Percentiles rank a stretch among this genome's conserved stretches.
phyloP scores from a whole-genome alignment of 177 flowering plant genomes.

The Vitis hybrid region DNA sequence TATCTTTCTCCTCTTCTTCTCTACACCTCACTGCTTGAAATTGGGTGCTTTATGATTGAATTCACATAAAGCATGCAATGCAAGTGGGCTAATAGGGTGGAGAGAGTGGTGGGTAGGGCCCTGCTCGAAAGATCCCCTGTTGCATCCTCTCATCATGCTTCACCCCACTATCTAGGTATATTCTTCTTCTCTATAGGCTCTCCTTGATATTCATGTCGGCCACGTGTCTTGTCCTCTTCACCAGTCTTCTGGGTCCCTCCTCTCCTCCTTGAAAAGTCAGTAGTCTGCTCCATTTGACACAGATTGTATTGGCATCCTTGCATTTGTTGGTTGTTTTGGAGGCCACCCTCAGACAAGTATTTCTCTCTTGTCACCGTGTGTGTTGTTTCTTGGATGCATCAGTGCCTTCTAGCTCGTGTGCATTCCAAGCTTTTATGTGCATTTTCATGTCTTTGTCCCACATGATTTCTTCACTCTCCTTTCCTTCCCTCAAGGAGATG shows the following conservation, averaged over 20 bases:
- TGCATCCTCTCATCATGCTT: slow-evolving; percentile 23
- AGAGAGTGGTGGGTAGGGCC: slow-evolving; percentile 8
- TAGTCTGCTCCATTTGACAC: background rate
- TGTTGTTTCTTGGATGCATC: background rate
- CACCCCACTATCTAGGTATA: slow-evolving; percentile 34
- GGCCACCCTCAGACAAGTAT: slow-evolving; percentile 25
- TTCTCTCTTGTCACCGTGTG: background rate
- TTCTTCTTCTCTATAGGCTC: slow-evolving; percentile 9
- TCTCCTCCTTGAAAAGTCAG: too few relatives aligned
- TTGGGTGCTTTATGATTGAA: slow-evolving; percentile 20
- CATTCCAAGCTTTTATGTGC: background rate
- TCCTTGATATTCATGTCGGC: slow-evolving; percentile 30
- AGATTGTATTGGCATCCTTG: slow-evolving; percentile 15
- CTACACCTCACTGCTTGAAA: background rate
- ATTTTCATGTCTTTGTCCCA: too few relatives aligned
- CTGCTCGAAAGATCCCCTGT: slow-evolving; percentile 22
- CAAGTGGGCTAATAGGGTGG: background rate
- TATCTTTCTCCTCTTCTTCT: too few relatives aligned
- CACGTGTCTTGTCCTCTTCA: slow-evolving; percentile 32
- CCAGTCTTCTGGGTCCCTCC: too few relatives aligned
- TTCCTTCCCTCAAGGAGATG: too few relatives aligned
- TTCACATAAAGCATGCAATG: slow-evolving; percentile 19
- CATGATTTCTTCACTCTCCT: too few relatives aligned
- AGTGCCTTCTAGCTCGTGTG: background rate
- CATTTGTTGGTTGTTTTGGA: slow-evolving; percentile 24